These are phyloP conservation scores for Cichorium intybus DNA, from an alignment of 140 eudicot species.

Conservation along the genomic window DNA sequence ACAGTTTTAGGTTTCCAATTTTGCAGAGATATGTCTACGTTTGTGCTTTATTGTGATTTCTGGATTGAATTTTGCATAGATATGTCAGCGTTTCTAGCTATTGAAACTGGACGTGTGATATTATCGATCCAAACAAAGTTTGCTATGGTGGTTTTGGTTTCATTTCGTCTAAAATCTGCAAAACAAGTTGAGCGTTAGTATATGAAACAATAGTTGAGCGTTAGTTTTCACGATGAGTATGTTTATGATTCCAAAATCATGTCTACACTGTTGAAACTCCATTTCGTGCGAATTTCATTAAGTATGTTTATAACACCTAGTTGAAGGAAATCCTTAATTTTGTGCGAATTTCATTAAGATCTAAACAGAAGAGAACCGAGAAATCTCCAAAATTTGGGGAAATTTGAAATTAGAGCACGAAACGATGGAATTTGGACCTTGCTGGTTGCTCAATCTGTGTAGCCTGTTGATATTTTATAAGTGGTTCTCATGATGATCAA, in stretches of 20 bases:
- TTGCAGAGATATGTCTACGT: not conserved
- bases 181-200: not conserved
- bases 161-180: not conserved
- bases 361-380: too few relatives aligned
- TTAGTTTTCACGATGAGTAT: not conserved
- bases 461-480: too few relatives aligned
- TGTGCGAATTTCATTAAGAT: too few relatives aligned
- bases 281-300: too few relatives aligned
- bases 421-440: not conserved
- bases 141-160: not conserved
- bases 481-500: not conserved
- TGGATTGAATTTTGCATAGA: too few relatives aligned
- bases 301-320: too few relatives aligned
- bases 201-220: not conserved
- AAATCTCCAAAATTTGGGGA: too few relatives aligned
- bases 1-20: not conserved
- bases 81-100: not conserved
- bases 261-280: not conserved
- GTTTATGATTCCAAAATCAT: not conserved
- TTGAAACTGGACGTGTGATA: not conserved
- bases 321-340: not conserved
- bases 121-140: not conserved
- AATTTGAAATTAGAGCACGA: too few relatives aligned
- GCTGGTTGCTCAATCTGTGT: too few relatives aligned
- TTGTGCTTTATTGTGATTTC: not conserved